Base-by-base conservation (phyloP, 306 rosid species). In the Medicago lupulina region DNA sequence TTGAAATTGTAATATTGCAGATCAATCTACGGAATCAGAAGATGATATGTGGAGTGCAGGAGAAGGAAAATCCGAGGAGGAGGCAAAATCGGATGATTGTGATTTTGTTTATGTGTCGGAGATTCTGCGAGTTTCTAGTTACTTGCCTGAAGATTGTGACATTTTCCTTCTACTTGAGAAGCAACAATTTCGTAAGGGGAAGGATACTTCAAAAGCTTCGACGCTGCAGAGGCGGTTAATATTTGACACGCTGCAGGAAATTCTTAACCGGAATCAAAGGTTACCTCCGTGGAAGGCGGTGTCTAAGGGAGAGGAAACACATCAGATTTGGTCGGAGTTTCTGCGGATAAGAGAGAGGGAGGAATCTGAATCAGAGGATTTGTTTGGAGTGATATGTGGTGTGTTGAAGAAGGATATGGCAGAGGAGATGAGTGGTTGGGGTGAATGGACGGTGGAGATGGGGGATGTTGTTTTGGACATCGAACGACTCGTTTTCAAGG, bases 401-500 rank as follows among this genome's bases (percentile, higher is more conserved):
- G 89, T 92, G 60, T 51, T 92, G 55, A 90, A 67, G 75, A 90
- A 92, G 83, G 97, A 95, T 63, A 83, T 95, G 59, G 87, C 85
- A 1, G 96, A 79, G 36, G 97, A 92, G 18, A 63, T 75, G 66
- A 58, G 77, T 1, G 93, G 84, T 2, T 92, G 97, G 99, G 86
- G 81, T 3, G 93, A 88, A 46, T 86, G 83, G 64, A 81, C 97
- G 1, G 47, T 83, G 59, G 93, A 92, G 79, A 82, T 85, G 82
- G 96, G 96, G 2, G 96, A 88, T 8, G 79, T 83, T 0, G 88
- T 90, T 23, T 81, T 95, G 75, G 97, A 89, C 80, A 80, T 95
- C 1, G 99, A 95, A 79, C 87, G 99, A n/a, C 87, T 83, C 8
- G 83, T 95, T 16, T 95, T 92, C 83, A 95, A 95, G 71, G 99